These are phyloP conservation scores for Aspergillus fructus DNA, from an alignment of 2,329 filamentous ascomycete species.

Conservation along the genomic window DNA sequence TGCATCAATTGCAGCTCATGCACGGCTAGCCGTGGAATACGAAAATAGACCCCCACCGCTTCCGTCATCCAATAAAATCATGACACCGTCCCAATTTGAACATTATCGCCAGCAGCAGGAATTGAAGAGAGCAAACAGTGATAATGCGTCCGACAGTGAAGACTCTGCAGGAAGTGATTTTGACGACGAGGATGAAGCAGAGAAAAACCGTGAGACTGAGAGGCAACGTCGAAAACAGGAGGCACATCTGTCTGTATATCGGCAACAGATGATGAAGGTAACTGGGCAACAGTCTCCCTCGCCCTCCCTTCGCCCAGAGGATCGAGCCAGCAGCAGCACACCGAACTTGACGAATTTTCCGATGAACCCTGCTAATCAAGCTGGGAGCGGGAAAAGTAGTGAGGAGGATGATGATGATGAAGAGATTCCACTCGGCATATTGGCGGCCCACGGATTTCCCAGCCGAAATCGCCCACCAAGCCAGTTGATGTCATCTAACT, in stretches of 20 bases:
- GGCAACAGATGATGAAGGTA: slow-evolving; percentile 96
- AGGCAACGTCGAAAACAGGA: slow-evolving; percentile 84
- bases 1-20: slow-evolving; percentile 41
- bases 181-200: slow-evolving; percentile 75
- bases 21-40: slow-evolving; percentile 47
- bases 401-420: slow-evolving; percentile 78
- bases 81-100: slow-evolving; percentile 88
- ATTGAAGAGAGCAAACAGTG: slow-evolving; percentile 61
- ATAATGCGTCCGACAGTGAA: slow-evolving; percentile 47
- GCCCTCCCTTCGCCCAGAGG: slow-evolving; percentile 53
- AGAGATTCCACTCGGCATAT: slow-evolving; percentile 79
- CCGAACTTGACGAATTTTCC: slow-evolving; percentile 55
- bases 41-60: slow-evolving; percentile 39
- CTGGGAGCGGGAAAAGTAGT: slow-evolving; percentile 39
- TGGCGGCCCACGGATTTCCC: slow-evolving; percentile 87
- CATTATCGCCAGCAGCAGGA: slow-evolving; percentile 69
- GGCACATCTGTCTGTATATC: slow-evolving; percentile 83
- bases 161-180: slow-evolving; percentile 63
- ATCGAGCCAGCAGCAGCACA: slow-evolving; percentile 59
- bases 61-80: slow-evolving; percentile 67
- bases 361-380: slow-evolving; percentile 37
- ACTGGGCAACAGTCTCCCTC: slow-evolving; percentile 68
- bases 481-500: slow-evolving; percentile 62
- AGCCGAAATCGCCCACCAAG: slow-evolving; percentile 73
- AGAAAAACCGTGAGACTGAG: slow-evolving; percentile 70